Evolutionary conservation across 441 rosid genomes (phyloP).

Genomic region (Gossypium schwendimanii): DNA sequence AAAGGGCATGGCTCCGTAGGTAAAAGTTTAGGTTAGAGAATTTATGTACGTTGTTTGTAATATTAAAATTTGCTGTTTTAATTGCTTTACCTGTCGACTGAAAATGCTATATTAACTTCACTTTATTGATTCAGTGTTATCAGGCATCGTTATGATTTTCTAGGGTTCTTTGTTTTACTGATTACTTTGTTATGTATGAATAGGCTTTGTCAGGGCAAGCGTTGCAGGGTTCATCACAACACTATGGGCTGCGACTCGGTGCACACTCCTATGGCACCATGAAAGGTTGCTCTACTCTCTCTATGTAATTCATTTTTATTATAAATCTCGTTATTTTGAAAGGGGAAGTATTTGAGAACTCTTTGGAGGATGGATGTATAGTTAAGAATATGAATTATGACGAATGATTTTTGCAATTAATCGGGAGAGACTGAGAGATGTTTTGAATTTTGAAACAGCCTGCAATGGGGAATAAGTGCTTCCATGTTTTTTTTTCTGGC

Average conservation of each 20-base stretch:
- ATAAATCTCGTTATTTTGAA: not conserved
- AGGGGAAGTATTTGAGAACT: not conserved
- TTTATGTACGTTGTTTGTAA: not conserved
- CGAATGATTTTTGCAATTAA: not conserved
- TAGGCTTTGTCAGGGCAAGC: conserved; percentile 59
- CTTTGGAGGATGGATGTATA: not conserved
- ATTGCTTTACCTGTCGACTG: not conserved
- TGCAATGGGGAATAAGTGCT: not conserved
- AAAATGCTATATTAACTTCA: not conserved
- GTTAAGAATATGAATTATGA: not conserved
- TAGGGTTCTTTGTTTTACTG: not conserved
- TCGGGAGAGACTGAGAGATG: not conserved
- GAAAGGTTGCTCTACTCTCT: conserved; percentile 36
- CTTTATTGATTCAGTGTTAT: not conserved
- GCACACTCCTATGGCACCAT: conserved; percentile 50
- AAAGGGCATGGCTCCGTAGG: not conserved
- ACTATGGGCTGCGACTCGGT: conserved; percentile 38
- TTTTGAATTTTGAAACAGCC: not conserved
- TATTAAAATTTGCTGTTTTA: not conserved
- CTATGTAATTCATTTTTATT: not conserved
- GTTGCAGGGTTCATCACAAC: conserved; percentile 42
- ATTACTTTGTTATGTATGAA: not conserved
- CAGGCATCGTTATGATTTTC: not conserved
- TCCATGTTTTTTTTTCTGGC: not conserved
- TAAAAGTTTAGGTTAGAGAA: not conserved